Evolutionary conservation across 139 green algal species (phyloP).

Genomic region (Dunaliella primolecta): DNA sequence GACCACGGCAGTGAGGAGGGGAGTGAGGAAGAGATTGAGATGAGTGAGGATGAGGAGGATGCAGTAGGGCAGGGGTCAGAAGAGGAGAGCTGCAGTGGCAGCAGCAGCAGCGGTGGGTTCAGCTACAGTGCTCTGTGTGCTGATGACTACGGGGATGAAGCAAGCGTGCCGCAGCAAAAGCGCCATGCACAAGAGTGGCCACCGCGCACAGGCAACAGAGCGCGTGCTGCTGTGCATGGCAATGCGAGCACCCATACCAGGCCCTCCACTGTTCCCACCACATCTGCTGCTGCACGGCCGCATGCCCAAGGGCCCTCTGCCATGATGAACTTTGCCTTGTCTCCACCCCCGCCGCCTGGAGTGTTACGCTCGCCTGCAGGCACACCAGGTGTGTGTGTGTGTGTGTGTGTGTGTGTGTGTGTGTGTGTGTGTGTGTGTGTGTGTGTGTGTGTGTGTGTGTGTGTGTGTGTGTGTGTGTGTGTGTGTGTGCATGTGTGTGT

Average conservation of each 20-base stretch:
- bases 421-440: conserved; percentile 14
- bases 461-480: conserved; percentile 15
- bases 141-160: background rate
- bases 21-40: background rate
- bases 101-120: background rate
- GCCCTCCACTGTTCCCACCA: background rate
- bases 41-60: background rate
- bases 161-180: background rate
- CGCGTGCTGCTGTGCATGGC: background rate
- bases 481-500: conserved; percentile 18
- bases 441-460: conserved; percentile 14
- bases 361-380: background rate
- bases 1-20: no score
- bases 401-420: background rate
- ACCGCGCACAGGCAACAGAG: background rate
- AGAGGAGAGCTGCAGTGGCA: no score
- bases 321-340: background rate
- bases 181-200: background rate
- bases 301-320: background rate
- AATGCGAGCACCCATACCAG: background rate
- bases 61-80: background rate
- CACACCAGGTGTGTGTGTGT: background rate
- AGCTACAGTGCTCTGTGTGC: background rate
- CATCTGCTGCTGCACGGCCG: background rate
- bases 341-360: background rate